Base-by-base conservation (phyloP, 805 yeast genomes). In the Yarrowia sp. region DNA sequence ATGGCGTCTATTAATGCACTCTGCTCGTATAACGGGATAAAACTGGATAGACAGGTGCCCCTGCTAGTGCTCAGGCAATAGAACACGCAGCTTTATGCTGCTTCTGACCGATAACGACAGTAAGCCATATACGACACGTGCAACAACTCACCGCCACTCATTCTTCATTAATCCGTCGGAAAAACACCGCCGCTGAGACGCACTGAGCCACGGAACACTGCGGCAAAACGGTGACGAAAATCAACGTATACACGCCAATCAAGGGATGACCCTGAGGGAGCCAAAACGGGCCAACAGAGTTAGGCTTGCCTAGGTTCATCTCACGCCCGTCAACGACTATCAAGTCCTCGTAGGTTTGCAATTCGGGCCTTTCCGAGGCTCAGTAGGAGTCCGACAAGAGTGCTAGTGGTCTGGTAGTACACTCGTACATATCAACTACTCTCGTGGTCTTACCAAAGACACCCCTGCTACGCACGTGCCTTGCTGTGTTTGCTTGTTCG, bases 181-280 rank as follows among this genome's bases (percentile, higher is more conserved):
- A 52, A 52, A 52, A 52, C 58, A 36, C 34, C 58, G 20, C 58
- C 8, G 17, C 17, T 14, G 14, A 38, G 58, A 52, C 58, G 58
- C 58, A 52, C 2, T 6, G 5, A 3, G 10, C 56, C 56, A n/a
- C 19, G 42, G 42, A 17, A 19, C 56, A n/a, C 56, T 34, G 24
- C 30, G 9, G 9, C 30, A 34, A 24, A 36, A 52, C 56, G 56
- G 36, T 52, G 42, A 15, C 33, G 43, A 20, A 52, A 36, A 19
- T 38, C 43, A 36, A 36, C 58, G 58, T 52, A 38, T 20, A 36
- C 58, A 14, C 43, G 58, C 33, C 58, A 19, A 52, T 52, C 58
- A 52, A 52, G 58, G 58, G 58, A 20, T 38, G 58, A 7, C 34
- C 58, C 36, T 36, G 55, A 30, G 36, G 9, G 30, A 8, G 56